Percentiles rank a stretch among this genome's conserved stretches.
phyloP scores from a whole-genome alignment of 257 asterid genomes.

The Avicennia marina region DNA sequence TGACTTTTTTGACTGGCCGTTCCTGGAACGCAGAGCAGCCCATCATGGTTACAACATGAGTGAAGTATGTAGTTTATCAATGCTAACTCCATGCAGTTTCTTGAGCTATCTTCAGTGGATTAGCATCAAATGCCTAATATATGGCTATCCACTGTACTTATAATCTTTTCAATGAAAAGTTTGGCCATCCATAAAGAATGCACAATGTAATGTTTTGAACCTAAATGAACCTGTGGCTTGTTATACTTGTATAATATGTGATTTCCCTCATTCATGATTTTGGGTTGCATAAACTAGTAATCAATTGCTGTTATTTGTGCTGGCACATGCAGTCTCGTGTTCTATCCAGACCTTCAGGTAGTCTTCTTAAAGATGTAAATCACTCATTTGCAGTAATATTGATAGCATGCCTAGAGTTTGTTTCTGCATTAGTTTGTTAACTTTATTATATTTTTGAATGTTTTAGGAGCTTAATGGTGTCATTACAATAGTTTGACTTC shows the following conservation, averaged over 20 bases:
- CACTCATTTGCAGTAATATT: conserved; percentile 1
- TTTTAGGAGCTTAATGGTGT: conserved; percentile 7
- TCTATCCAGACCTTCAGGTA: conserved; percentile 11
- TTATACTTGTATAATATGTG: background rate
- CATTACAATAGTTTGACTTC: conserved; percentile 4
- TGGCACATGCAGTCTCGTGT: conserved; percentile 1
- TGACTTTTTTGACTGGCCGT: conserved; percentile 99
- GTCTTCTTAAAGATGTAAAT: conserved; percentile 13
- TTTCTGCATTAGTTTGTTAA: conserved; percentile 10
- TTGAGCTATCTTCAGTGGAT: background rate
- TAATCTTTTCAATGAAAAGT: background rate
- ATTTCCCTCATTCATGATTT: too few species aligned
- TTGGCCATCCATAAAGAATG: conserved; percentile 3
- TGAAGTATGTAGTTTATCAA: conserved; percentile 46
- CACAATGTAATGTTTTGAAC: conserved; percentile 14
- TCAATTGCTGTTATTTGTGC: conserved; percentile 7
- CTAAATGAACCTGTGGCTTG: background rate
- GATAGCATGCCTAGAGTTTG: background rate
- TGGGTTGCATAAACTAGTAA: conserved; percentile 2
- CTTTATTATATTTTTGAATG: conserved; percentile 6
- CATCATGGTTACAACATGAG: conserved; percentile 79
- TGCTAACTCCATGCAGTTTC: conserved; percentile 16
- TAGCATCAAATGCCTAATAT: background rate
- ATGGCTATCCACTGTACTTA: too few species aligned
- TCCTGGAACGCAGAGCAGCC: conserved; percentile 81